phyloP scores from a whole-genome alignment of 164 flowering plant genomes.

The Sextonia rubra region DNA sequence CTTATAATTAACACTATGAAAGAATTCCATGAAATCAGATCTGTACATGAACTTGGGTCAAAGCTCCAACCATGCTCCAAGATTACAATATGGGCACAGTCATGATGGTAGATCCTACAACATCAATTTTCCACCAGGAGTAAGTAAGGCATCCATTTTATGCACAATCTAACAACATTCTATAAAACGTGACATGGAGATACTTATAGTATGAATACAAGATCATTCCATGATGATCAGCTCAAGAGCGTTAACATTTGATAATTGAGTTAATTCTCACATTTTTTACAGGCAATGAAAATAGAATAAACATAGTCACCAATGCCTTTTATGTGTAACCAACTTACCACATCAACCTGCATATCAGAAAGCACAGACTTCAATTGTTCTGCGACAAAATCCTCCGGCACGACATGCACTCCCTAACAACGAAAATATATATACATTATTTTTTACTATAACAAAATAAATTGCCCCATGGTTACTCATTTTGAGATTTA shows the following conservation, averaged over 20 bases:
- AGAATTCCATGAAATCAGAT: no score
- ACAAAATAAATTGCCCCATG: not conserved
- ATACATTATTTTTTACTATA: not conserved
- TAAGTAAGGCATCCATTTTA: not conserved
- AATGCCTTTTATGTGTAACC: not conserved
- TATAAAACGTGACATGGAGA: not conserved
- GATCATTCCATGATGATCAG: not conserved
- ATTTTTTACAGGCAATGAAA: no score
- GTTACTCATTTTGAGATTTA: not conserved
- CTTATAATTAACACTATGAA: no score
- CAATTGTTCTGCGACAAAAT: conserved; percentile 72
- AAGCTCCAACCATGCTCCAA: not conserved
- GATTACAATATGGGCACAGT: not conserved
- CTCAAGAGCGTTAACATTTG: not conserved
- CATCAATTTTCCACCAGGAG: not conserved
- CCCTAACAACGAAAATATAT: conserved; percentile 38
- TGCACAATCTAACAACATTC: not conserved
- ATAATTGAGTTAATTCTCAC: not conserved
- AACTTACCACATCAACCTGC: conserved; percentile 85
- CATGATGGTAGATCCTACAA: not conserved
- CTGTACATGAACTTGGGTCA: not conserved
- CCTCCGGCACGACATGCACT: conserved; percentile 53
- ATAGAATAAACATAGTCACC: not conserved
- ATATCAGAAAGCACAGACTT: conserved; percentile 89
- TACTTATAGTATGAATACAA: not conserved